Evolutionary conservation across 2,329 filamentous ascomycete genomes (phyloP), one percentile per base, ranked within the genome.

Genomic region (Colletotrichum sp.): DNA sequence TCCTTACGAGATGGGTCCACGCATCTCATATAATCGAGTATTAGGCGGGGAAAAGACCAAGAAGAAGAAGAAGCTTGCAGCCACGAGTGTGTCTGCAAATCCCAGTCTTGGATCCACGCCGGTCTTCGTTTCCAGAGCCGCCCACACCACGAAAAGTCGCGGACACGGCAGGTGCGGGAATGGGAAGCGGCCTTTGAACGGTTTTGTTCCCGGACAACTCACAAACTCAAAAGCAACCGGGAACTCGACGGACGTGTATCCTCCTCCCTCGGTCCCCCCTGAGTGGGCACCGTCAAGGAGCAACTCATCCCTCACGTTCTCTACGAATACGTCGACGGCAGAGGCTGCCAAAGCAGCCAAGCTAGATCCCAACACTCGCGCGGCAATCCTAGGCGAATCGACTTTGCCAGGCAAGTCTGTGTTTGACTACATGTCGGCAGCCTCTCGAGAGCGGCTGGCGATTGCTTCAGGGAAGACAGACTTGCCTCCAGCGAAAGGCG

Each of bases 361-460:
- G 1, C 89, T 98, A 10, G 92, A 98, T 82, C 93, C 95, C 1
- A 93, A 92, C 81, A 89, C 93, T 57, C 92, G 97, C 77, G 96
- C 96, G 15, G 92, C 92, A 39, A 71, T 71, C 32, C 88, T 98
- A 1, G 95, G 95, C 36, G 95, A 98, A 84, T 86, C 90, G 22
- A 90, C 92, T 44, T 87, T 99, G 1, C 96, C 96, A 0, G 95
- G 95, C 1, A 98, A 99, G 86, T 99, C 97, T 0, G 93, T 99
- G 4, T 99, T 99, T 83, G 96, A 99, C 84, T 99, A 95, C 84
- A 90, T 99, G 78, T 95, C 95, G 0, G 89, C 95, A 0, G 90
- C 94, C 39, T 92, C 95, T 5, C 92, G 97, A 77, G 93, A 96
- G 68, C 92, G 93, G 30, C 90, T 99, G 60, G 95, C 90, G 5